Evolutionary conservation across 768 basidiomycete species (phyloP), one percentile per base, ranked within the genome.

Genomic region (Coprinopsis sp.): DNA sequence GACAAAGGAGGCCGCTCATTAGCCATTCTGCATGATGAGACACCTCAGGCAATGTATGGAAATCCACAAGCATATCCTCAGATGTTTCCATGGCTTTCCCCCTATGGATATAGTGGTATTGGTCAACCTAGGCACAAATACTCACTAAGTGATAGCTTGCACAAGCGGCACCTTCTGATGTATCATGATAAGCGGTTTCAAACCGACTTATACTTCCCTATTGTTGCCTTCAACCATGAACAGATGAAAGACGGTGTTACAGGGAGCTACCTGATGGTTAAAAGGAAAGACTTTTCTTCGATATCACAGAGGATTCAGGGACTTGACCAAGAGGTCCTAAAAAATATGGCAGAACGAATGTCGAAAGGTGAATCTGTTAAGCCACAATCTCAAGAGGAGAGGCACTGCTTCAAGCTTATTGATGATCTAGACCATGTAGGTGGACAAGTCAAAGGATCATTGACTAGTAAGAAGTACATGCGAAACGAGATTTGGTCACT

Each of bases 111-210:
- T 4, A 24, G 37, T 19, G 37, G 37, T 4, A 39, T 39, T 6
- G 37, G 37, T 10, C 37, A 39, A 19, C 6, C n/a, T n/a, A 10
- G 37, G 6, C 37, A 39, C 25, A 24, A 19, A 8, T 22, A 39
- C 10, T 6, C 25, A 19, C 22, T 39, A 24, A 22, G 10, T 6
- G 37, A 39, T 10, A n/a, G n/a, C n/a, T n/a, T n/a, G n/a, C 62
- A 65, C 37, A 62, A 62, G 18, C 36, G 44, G 18, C 33, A 3
- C n/a, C 40, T 65, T 1, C 46, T 72, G 2, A 57, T 64, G 61
- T 69, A 69, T 44, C 51, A 61, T 49, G 66, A 72, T 39, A 65
- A 65, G 21, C 52, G 60, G 1, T 72, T 71, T 51, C 68, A 68
- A 43, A 49, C 24, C 3, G 66, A 70, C 37, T 18, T 39, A n/a